phyloP scores from a whole-genome alignment of 371 early-diverging fungal species.

The Gilbertella persicaria region DNA sequence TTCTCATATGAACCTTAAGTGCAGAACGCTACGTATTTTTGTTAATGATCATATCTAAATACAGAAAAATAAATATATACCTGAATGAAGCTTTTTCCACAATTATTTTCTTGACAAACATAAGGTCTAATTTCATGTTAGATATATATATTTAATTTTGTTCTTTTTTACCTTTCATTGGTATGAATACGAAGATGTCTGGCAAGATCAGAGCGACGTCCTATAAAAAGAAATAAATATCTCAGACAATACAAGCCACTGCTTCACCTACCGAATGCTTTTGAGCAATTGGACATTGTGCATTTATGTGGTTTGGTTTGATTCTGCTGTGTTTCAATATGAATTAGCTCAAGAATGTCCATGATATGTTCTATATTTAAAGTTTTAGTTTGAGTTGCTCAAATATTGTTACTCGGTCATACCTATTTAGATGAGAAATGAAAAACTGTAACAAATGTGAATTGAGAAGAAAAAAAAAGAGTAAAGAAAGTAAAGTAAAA shows the following conservation, averaged over 20 bases:
- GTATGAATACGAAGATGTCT: constrained; percentile 74
- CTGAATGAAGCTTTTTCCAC: constrained; percentile 73
- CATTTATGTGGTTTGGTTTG: constrained; percentile 52
- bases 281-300: constrained; percentile 54
- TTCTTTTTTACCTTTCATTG: constrained; percentile 45
- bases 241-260: not conserved
- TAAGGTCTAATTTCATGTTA: constrained; percentile 46
- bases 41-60: not conserved
- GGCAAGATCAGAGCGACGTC: constrained; percentile 62
- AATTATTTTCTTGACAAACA: constrained; percentile 56
- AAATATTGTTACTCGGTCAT: not conserved
- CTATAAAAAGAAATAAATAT: constrained; percentile 4
- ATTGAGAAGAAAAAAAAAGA: not conserved
- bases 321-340: constrained; percentile 37
- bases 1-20: constrained; percentile 71
- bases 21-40: constrained; percentile 70
- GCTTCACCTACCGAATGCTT: constrained; percentile 56
- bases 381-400: not conserved
- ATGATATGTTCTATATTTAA: constrained; percentile 19
- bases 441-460: not conserved
- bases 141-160: not conserved
- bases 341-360: constrained; percentile 61
- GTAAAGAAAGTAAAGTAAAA: not conserved
- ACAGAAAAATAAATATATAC: constrained; percentile 1
- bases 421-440: not conserved